These are phyloP conservation scores for Tillandsia fasciculata DNA, from an alignment of 176 grass and related monocot species.

Conservation along the genomic window DNA sequence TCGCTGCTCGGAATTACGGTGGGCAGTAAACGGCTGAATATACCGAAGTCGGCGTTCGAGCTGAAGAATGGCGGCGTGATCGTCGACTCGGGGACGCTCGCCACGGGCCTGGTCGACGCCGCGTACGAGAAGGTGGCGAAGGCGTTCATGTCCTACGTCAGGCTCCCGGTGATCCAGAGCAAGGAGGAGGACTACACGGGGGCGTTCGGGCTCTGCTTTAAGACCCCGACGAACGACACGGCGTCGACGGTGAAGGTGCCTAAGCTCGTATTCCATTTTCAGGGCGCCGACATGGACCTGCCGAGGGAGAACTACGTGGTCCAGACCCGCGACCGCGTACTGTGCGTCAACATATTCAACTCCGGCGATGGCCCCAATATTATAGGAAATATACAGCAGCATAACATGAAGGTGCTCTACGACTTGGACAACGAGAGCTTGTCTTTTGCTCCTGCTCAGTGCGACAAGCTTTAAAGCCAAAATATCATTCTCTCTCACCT, in stretches of 20 bases:
- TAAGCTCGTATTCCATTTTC: slow-evolving; percentile 55
- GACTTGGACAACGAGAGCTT: slow-evolving; percentile 20
- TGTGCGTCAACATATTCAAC: slow-evolving; percentile 38
- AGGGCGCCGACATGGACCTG: slow-evolving; percentile 43
- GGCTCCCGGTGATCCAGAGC: slow-evolving; percentile 21
- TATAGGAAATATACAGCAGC: slow-evolving; percentile 24
- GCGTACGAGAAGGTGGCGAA: slow-evolving; percentile 25
- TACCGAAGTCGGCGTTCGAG: slow-evolving; percentile 41
- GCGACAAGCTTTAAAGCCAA: slow-evolving; percentile 18
- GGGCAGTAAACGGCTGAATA: slow-evolving; percentile 30
- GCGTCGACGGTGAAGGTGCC: slow-evolving; percentile 28
- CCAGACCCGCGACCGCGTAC: slow-evolving; percentile 9
- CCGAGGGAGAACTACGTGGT: slow-evolving; percentile 47
- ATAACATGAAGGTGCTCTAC: slow-evolving; percentile 22
- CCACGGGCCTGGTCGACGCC: slow-evolving; percentile 24
- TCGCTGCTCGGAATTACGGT: slow-evolving; percentile 46
- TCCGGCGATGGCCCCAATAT: slow-evolving; percentile 5
- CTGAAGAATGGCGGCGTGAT: slow-evolving; percentile 37
- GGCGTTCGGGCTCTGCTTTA: slow-evolving; percentile 14
- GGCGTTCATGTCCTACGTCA: slow-evolving; percentile 28
- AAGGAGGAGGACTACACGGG: neutral
- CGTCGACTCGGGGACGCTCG: slow-evolving; percentile 62
- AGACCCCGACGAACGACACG: neutral
- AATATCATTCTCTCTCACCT: too few relatives aligned
- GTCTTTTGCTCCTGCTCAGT: slow-evolving; percentile 14